Evolutionary conservation across 2,329 filamentous ascomycete genomes (phyloP).

Genomic region (Fusarium poae): DNA sequence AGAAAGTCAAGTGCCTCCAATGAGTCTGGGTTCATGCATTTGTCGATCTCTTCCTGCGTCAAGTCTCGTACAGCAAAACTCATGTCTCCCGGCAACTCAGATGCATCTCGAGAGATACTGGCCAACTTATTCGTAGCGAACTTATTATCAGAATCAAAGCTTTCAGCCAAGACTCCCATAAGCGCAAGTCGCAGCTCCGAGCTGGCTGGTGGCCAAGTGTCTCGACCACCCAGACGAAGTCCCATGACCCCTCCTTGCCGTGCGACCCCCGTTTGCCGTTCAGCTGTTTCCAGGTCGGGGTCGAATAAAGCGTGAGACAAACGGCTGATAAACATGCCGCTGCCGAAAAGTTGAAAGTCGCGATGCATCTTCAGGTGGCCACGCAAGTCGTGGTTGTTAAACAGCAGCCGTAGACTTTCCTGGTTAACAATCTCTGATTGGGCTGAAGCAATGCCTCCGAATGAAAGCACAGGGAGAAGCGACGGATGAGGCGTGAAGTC

Average conservation of each 20-base stretch:
- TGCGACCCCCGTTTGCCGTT: constrained; percentile 77
- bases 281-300: constrained; percentile 82
- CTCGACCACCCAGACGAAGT: constrained; percentile 81
- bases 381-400: constrained; percentile 77
- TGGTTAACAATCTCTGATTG: constrained; percentile 84
- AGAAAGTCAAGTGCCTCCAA: constrained; percentile 95
- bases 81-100: constrained; percentile 73
- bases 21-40: constrained; percentile 84
- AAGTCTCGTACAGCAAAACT: constrained; percentile 90
- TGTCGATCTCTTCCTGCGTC: constrained; percentile 80
- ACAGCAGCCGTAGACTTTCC: constrained; percentile 80
- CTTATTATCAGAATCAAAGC: constrained; percentile 62
- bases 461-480: constrained; percentile 76
- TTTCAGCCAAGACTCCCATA: constrained; percentile 86
- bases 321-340: constrained; percentile 84
- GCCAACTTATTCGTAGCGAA: constrained; percentile 43
- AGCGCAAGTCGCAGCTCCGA: constrained; percentile 91
- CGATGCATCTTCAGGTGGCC: constrained; percentile 81
- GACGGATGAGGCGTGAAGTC: constrained; percentile 68
- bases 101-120: constrained; percentile 50
- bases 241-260: constrained; percentile 81
- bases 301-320: constrained; percentile 88
- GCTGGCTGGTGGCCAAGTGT: constrained; percentile 92
- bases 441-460: constrained; percentile 77
- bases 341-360: constrained; percentile 85